Evolutionary conservation across 345 rosid genomes (phyloP), one percentile per base, ranked within the genome.

Genomic region (Salix caprea): DNA sequence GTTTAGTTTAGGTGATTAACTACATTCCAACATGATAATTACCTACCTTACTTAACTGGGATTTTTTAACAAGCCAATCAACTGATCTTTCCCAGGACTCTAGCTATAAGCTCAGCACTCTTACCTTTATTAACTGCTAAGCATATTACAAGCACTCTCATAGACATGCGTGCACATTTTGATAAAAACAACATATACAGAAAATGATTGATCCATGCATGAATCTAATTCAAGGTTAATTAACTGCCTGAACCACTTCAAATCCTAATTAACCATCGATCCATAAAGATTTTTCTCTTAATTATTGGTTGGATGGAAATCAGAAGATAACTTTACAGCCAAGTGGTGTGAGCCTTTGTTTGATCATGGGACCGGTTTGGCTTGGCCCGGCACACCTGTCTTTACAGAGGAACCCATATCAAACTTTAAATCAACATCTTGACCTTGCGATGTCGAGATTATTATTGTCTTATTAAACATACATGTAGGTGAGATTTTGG

Each of bases 81-180:
- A 21, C 4, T 56, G 62, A 56, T 56, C 62, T n/a, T 58, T 24
- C 11, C 15, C 64, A 10, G 44, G 44, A 58, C 24, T 58, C 28
- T n/a, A 23, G 64, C 28, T n/a, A 23, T 24, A n/a, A 10, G 23
- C 62, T 56, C 26, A 1, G 10, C 4, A n/a, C 26, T 56, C 10
- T 44, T 24, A 14, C 18, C 50, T 42, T 26, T 10, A 50, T n/a
- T 69, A 42, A 6, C 19, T 37, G 23, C 67, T 3, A 52, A 60
- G 32, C 14, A 74, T 69, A 64, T 21, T 12, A 32, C 54, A 67
- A 30, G 72, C 76, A 36, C 23, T 48, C 44, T 70, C 76, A 70
- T 19, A 60, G 34, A 70, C 7, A 75, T 36, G 78, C 82, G 79
- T 79, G 82, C 71, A 79, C 72, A 64, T 80, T 14, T 70, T 64